phyloP scores from a whole-genome alignment of 768 basidiomycete genomes.

The Candolleomyces aberdarensis region DNA sequence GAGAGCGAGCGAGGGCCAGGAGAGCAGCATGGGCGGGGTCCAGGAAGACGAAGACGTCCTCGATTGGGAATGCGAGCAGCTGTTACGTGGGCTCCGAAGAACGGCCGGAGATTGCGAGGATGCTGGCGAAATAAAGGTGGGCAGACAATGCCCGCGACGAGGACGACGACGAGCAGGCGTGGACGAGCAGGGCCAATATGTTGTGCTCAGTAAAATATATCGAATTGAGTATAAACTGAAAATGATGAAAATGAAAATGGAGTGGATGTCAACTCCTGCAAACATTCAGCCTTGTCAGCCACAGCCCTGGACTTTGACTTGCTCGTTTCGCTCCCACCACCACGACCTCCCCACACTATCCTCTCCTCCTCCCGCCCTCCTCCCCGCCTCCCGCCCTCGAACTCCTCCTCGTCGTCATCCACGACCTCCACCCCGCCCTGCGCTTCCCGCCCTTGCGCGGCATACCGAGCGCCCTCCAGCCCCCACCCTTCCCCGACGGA shows the following conservation, averaged over 20 bases:
- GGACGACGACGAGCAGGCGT: neutral
- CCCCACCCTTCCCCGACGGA: conserved; percentile 24
- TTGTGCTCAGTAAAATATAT: neutral
- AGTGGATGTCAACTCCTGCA: conserved; percentile 37
- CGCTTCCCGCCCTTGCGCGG: conserved; percentile 20
- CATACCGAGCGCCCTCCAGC: conserved; percentile 24
- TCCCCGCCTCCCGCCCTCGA: conserved; percentile 20
- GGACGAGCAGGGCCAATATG: too few species aligned
- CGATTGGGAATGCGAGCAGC: too few species aligned
- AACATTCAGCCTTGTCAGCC: conserved; percentile 45
- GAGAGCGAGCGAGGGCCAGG: neutral
- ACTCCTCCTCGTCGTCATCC: conserved; percentile 19
- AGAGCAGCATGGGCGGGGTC: too few species aligned
- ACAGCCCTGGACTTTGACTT: conserved; percentile 36
- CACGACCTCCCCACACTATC: conserved; percentile 32
- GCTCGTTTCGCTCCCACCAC: conserved; percentile 59
- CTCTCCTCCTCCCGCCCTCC: conserved; percentile 21
- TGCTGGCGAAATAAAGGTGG: neutral
- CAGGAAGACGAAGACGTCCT: too few species aligned
- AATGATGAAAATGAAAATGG: conserved; percentile 7
- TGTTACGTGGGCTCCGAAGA: conserved; percentile 2
- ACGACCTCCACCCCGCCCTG: conserved; percentile 16
- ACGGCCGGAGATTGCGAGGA: neutral
- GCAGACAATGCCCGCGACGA: neutral
- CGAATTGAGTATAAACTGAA: neutral